Conservation (phyloP, 257 asterid species). For the Prunella vulgaris region DNA sequence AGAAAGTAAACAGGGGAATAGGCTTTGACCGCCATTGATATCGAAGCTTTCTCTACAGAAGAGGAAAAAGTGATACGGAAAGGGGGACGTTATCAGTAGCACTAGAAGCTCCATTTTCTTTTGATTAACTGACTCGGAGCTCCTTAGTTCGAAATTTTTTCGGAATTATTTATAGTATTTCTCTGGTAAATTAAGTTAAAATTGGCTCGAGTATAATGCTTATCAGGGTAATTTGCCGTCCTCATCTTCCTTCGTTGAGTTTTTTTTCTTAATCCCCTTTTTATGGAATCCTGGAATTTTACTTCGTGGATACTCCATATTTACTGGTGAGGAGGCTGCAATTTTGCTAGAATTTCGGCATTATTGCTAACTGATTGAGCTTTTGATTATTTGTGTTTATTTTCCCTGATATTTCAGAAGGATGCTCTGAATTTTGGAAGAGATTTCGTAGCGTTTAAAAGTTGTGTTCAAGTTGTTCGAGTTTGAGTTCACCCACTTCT, state of each 20-base stretch:
- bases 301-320: neutral
- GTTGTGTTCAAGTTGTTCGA: neutral
- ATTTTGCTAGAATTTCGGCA: constrained; percentile 7
- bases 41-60: constrained; percentile 9
- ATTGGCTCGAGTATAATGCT: neutral
- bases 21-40: constrained; percentile 43
- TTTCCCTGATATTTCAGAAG: neutral
- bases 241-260: neutral
- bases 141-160: neutral
- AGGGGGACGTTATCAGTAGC: neutral
- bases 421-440: neutral
- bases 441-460: constrained; percentile 1
- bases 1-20: constrained; percentile 17
- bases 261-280: neutral
- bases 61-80: neutral
- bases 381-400: neutral
- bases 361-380: neutral
- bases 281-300: neutral
- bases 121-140: neutral
- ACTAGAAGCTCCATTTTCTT: neutral
- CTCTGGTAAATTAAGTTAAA: neutral
- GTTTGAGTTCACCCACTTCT: constrained; percentile 3
- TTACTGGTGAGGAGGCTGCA: neutral
- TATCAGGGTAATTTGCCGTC: neutral
- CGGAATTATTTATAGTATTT: neutral